These are phyloP conservation scores for Penicillium sp. DNA, from an alignment of 2,329 filamentous ascomycete species.

Conservation along the genomic window DNA sequence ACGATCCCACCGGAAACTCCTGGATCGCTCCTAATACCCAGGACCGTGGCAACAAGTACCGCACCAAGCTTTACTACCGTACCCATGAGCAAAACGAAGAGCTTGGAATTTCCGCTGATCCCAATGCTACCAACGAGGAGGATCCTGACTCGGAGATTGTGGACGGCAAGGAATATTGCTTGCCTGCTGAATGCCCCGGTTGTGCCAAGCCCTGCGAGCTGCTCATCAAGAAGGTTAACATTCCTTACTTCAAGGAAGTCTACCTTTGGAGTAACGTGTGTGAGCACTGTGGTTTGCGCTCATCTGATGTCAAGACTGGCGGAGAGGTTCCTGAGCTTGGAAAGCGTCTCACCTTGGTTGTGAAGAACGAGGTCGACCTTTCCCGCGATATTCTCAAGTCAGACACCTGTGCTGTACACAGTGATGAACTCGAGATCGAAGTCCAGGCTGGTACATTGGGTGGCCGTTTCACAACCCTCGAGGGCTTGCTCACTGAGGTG, in stretches of 20 bases:
- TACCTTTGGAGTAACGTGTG: constrained; percentile 94
- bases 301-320: constrained; percentile 97
- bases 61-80: constrained; percentile 80
- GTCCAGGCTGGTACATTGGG: constrained; percentile 76
- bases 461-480: constrained; percentile 94
- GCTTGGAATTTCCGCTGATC: constrained; percentile 69
- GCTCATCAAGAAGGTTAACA: constrained; percentile 82
- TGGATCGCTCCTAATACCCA: constrained; percentile 86
- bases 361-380: constrained; percentile 73
- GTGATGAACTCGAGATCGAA: constrained; percentile 81
- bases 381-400: constrained; percentile 94
- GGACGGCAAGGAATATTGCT: constrained; percentile 89
- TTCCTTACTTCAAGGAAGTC: constrained; percentile 97
- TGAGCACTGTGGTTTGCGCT: constrained; percentile 81
- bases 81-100: constrained; percentile 84
- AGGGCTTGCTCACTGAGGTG: constrained; percentile 90
- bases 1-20: constrained; percentile 93
- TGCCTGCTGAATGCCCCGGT: constrained; percentile 89
- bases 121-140: constrained; percentile 39
- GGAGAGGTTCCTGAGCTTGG: constrained; percentile 87
- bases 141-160: constrained; percentile 75
- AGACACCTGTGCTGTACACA: constrained; percentile 85
- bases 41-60: constrained; percentile 84
- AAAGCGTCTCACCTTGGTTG: constrained; percentile 76
- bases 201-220: constrained; percentile 67